A percentile compares a stretch with the other conserved stretches of the same genome.
Evolutionary conservation across 345 rosid genomes (phyloP).

Genomic region (Salix brachista): DNA sequence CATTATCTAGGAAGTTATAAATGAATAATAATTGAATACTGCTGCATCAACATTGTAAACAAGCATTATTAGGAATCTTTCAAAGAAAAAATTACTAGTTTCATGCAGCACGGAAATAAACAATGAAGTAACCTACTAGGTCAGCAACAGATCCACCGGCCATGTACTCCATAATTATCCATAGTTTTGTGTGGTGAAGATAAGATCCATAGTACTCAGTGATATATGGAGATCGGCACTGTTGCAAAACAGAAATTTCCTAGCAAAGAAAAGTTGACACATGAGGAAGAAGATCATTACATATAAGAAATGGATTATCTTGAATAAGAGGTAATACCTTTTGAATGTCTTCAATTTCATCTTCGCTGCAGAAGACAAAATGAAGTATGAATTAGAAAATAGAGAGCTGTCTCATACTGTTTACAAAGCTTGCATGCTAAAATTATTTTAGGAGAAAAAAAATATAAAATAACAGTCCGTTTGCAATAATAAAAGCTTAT

Average conservation of each 20-base stretch:
- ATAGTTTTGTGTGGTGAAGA: conserved; percentile 92
- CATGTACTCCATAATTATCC: conserved; percentile 99
- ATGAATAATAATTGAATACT: background rate
- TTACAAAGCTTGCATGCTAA: background rate
- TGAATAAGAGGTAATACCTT: conserved; percentile 52
- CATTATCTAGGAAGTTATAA: background rate
- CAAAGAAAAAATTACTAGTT: background rate
- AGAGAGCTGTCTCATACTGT: background rate
- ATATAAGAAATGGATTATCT: conserved; percentile 4
- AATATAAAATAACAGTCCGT: background rate
- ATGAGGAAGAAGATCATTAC: conserved; percentile 24
- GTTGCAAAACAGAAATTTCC: conserved; percentile 97
- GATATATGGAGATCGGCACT: conserved; percentile 91
- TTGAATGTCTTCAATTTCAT: conserved; percentile 98
- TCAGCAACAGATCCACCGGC: conserved; percentile 99
- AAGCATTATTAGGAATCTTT: background rate
- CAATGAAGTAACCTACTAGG: conserved; percentile 64
- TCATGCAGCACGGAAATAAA: conserved; percentile 17
- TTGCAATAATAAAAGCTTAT: conserved; percentile 1
- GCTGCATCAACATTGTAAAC: background rate
- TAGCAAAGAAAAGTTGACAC: conserved; percentile 29
- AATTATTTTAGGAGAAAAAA: background rate
- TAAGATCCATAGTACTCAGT: conserved; percentile 96
- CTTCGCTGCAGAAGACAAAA: conserved; percentile 63
- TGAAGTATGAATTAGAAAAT: conserved; percentile 19